Base-by-base conservation (phyloP, 768 basidiomycete genomes). In the Udeniomyces megalosporus region DNA sequence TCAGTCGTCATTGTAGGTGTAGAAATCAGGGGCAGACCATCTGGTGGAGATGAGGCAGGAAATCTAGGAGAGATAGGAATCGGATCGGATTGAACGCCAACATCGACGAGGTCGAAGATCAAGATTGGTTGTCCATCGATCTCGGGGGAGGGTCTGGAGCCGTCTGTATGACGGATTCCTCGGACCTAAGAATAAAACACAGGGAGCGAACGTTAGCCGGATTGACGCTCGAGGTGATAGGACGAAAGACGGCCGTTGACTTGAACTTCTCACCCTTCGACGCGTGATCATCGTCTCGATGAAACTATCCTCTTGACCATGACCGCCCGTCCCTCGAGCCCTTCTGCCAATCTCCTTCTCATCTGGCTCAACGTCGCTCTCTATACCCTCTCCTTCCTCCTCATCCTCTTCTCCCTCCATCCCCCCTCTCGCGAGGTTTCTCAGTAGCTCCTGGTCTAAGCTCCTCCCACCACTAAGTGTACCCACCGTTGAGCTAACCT, bases 401-500 rank as follows among this genome's bases (percentile, higher is more conserved):
- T 53, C 52, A 14, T 35, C 34, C 11, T 42, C 59, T 31, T 60
- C 51, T 15, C 26, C 38, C 8, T 12, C 38, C 15, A 22, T 26
- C 38, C 24, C 54, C 28, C 38, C 52, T 2, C 46, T 29, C 47
- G 12, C 35, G 20, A 63, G 22, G 24, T 58, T 42, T 20, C 57
- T 51, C 20, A 58, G n/a, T n/a, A 63, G 29, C 62, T 63, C 62
- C 45, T 58, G 58, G 38, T 63, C 62, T 38, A 63, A 34, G 48
- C 62, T 63, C 51, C 46, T n/a, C n/a, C n/a, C n/a, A n/a, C n/a
- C 45, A 4, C 62, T 47, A 35, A 63, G 14, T 42, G 62, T 63
- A 11, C 8, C 57, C 55, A 10, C n/a, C 48, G 26, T 38, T 29
- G 53, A 3, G 15, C 6, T 17, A 10, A n/a, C 3, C 1, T 20